A percentile compares a stretch with the other conserved stretches of the same genome.
Evolutionary conservation across 148 eudicot genomes (phyloP).

Genomic region (Suaeda aralocaspica): DNA sequence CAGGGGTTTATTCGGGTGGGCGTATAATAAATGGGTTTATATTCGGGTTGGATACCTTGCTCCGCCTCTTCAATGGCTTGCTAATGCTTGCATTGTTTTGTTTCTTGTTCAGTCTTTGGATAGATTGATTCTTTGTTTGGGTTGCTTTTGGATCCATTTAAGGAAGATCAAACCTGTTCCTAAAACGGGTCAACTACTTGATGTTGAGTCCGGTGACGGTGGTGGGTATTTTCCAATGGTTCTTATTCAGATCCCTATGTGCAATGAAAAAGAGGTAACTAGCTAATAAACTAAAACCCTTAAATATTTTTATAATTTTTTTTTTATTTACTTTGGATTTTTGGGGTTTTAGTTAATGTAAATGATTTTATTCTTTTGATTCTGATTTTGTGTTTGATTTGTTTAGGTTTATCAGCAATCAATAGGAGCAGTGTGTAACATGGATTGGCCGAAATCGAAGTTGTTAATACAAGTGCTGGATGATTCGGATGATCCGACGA

Average conservation of each 20-base stretch:
- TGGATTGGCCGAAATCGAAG: constrained; percentile 91
- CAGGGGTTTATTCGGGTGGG: constrained; percentile 39
- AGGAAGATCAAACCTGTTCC: constrained; percentile 66
- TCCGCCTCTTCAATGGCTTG: constrained; percentile 66
- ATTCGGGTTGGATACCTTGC: constrained; percentile 76
- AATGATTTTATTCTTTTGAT: neutral
- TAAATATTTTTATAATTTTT: neutral
- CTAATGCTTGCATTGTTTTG: constrained; percentile 65
- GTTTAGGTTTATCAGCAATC: constrained; percentile 91
- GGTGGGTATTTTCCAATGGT: constrained; percentile 87
- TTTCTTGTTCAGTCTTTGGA: constrained; percentile 85
- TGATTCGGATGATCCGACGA: constrained; percentile 81
- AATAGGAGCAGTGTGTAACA: constrained; percentile 80
- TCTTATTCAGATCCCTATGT: constrained; percentile 98
- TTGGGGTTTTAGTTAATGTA: neutral
- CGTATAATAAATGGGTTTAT: constrained; percentile 63
- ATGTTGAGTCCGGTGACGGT: constrained; percentile 66
- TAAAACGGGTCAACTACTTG: constrained; percentile 21
- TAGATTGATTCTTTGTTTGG: constrained; percentile 67
- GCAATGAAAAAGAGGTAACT: constrained; percentile 90
- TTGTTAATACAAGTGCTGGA: constrained; percentile 77
- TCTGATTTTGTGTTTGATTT: neutral
- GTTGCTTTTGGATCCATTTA: constrained; percentile 75
- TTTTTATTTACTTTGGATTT: neutral
- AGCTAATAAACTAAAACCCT: too few species aligned